These are phyloP conservation scores for Lactifluus subvellereus DNA, from an alignment of 768 basidiomycete species.

Conservation along the genomic window DNA sequence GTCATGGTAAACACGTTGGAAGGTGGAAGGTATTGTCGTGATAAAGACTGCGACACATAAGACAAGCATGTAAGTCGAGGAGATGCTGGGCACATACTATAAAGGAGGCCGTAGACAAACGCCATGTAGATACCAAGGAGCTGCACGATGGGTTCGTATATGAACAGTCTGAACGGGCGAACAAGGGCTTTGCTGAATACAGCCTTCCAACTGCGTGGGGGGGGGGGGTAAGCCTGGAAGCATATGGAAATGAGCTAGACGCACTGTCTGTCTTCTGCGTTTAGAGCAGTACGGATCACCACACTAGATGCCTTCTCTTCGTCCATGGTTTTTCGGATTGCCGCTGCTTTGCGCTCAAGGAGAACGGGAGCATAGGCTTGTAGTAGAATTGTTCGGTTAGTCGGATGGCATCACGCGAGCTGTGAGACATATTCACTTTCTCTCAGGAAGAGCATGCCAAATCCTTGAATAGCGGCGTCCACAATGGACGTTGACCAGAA, in stretches of 20 bases:
- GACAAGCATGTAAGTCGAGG: background rate
- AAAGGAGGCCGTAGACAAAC: conserved; percentile 47
- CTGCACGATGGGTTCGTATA: conserved; percentile 59
- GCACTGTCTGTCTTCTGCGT: conserved; percentile 39
- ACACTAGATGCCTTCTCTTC: conserved; percentile 38
- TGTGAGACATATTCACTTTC: conserved; percentile 45
- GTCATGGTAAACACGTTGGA: conserved; percentile 48
- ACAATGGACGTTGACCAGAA: conserved; percentile 68
- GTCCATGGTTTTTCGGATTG: conserved; percentile 42
- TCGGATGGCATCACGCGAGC: background rate
- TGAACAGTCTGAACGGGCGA: conserved; percentile 65
- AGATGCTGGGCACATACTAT: conserved; percentile 11
- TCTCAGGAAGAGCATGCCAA: conserved; percentile 51
- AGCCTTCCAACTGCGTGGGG: conserved; percentile 40
- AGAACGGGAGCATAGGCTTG: conserved; percentile 31
- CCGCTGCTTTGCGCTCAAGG: conserved; percentile 47
- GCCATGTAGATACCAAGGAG: conserved; percentile 64
- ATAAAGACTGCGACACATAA: conserved; percentile 46
- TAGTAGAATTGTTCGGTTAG: background rate
- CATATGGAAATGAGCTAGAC: conserved; percentile 24
- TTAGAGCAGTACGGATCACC: conserved; percentile 44
- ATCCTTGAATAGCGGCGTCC: conserved; percentile 46
- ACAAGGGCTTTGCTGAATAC: conserved; percentile 50
- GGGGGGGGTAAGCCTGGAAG: background rate
- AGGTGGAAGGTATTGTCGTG: conserved; percentile 59